Percentiles rank a stretch among this genome's conserved stretches.
phyloP scores from a whole-genome alignment of 2,329 filamentous ascomycete genomes.

The Paramyrothecium roridum region DNA sequence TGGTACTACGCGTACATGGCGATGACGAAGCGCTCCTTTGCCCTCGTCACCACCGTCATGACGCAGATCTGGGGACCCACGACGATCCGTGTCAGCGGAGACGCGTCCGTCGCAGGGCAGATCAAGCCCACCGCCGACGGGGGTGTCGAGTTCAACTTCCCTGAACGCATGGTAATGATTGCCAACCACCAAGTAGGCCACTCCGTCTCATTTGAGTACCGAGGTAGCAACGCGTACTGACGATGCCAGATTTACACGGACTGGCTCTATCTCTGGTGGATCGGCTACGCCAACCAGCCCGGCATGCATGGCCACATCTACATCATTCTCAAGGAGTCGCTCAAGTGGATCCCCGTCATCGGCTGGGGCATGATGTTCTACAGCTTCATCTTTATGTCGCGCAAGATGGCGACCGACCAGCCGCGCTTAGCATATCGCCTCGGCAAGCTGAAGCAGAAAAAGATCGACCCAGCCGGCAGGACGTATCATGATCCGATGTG shows the following conservation, averaged over 20 bases:
- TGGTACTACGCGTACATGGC: constrained; percentile 86
- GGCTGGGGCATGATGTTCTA: constrained; percentile 82
- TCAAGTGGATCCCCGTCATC: constrained; percentile 77
- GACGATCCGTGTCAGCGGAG: constrained; percentile 76
- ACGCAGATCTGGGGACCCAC: constrained; percentile 89
- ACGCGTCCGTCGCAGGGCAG: constrained; percentile 74
- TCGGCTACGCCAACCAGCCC: constrained; percentile 74
- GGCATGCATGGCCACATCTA: constrained; percentile 82
- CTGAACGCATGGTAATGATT: constrained; percentile 77
- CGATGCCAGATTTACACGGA: constrained; percentile 70
- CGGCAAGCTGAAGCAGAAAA: constrained; percentile 60
- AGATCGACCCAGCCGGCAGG: constrained; percentile 50
- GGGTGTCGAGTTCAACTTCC: constrained; percentile 73
- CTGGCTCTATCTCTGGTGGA: constrained; percentile 93
- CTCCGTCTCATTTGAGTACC: background rate
- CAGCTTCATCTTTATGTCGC: constrained; percentile 88
- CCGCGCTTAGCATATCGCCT: constrained; percentile 73
- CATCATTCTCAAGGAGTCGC: constrained; percentile 85
- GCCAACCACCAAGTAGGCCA: constrained; percentile 73
- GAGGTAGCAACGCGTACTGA: constrained; percentile 7
- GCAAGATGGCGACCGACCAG: constrained; percentile 80
- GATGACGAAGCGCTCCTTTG: constrained; percentile 81
- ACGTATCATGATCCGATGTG: constrained; percentile 77
- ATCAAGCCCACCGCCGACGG: constrained; percentile 68
- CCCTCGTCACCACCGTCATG: constrained; percentile 72